Percentiles rank a stretch among this genome's conserved stretches.
Conservation (phyloP, 75 land plant species). For the Chamaecyparis obtusa region DNA sequence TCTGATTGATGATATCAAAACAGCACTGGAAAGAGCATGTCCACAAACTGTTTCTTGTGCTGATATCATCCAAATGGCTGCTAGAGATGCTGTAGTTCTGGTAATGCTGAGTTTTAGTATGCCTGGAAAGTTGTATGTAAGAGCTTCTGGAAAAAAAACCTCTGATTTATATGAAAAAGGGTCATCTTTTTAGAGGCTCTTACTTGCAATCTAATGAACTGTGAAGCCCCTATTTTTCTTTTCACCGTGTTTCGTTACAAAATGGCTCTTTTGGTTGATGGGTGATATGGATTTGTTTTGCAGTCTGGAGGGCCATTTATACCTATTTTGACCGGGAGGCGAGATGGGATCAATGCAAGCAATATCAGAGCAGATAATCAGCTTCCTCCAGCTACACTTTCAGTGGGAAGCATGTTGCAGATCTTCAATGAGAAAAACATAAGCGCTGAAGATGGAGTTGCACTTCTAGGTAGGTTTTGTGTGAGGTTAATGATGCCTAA, state of each 20-base stretch:
- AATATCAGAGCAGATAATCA: slow-evolving; percentile 11
- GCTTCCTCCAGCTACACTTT: slow-evolving; percentile 17
- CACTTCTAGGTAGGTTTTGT: slow-evolving; percentile 20
- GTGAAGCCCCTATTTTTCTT: not conserved
- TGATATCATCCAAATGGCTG: slow-evolving; percentile 30
- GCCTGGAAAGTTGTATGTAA: too few relatives aligned
- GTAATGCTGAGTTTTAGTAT: not conserved
- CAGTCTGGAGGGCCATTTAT: slow-evolving; percentile 31
- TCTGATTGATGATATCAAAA: slow-evolving; percentile 23
- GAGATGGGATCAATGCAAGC: slow-evolving; percentile 19
- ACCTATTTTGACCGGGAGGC: slow-evolving; percentile 16
- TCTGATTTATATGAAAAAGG: too few relatives aligned
- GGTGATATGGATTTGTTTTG: not conserved
- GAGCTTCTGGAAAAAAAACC: too few relatives aligned
- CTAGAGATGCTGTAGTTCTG: slow-evolving; percentile 24
- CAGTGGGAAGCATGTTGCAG: slow-evolving; percentile 12
- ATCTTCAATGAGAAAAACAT: slow-evolving; percentile 20
- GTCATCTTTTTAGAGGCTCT: too few relatives aligned
- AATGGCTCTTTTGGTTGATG: not conserved
- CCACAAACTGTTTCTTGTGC: slow-evolving; percentile 34
- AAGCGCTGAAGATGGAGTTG: slow-evolving; percentile 23
- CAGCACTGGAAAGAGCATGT: slow-evolving; percentile 22
- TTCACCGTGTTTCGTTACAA: not conserved
- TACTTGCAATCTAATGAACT: not conserved
- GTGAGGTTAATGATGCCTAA: not conserved